Evolutionary conservation across 495 filamentous ascomycete species (phyloP).

Genomic region (Podospora appendiculata): DNA sequence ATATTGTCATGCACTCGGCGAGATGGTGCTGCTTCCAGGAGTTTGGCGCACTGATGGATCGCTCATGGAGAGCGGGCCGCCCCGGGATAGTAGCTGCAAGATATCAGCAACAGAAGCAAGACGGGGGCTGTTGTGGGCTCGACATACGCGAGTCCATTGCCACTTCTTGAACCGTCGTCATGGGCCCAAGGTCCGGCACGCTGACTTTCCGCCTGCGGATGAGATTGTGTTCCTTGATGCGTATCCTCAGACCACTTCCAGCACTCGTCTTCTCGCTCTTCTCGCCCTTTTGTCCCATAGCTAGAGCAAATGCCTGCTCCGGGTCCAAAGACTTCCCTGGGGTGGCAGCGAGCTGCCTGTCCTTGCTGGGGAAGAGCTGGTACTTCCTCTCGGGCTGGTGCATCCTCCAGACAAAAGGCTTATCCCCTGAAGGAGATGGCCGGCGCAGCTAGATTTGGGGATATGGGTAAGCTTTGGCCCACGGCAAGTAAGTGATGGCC

Average conservation of each 20-base stretch:
- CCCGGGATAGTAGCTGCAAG: constrained; percentile 63
- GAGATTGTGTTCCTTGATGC: constrained; percentile 45
- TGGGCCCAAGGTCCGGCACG: constrained; percentile 55
- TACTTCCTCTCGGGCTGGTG: constrained; percentile 45
- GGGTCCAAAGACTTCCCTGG: constrained; percentile 41
- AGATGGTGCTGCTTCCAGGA: constrained; percentile 40
- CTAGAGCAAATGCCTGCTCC: constrained; percentile 39
- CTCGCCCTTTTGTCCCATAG: constrained; percentile 36
- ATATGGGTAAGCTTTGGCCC: constrained; percentile 20
- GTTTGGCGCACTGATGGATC: constrained; percentile 56
- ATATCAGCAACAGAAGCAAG: constrained; percentile 17
- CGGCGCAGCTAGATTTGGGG: constrained; percentile 17
- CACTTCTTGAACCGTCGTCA: constrained; percentile 60
- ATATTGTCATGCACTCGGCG: constrained; percentile 26
- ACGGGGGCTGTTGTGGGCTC: not conserved
- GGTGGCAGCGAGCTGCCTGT: constrained; percentile 28
- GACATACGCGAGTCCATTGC: constrained; percentile 69
- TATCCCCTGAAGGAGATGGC: constrained; percentile 31
- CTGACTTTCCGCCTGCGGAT: constrained; percentile 53
- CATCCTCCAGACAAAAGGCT: constrained; percentile 45
- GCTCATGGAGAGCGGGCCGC: constrained; percentile 56
- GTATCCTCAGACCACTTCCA: constrained; percentile 34
- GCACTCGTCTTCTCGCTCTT: constrained; percentile 33
- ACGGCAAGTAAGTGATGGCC: constrained; percentile 3
- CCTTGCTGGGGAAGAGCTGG: constrained; percentile 41